Percentiles rank a stretch among this genome's conserved stretches.
phyloP scores from a whole-genome alignment of 805 yeast species.

The Metschnikowia borealis region DNA sequence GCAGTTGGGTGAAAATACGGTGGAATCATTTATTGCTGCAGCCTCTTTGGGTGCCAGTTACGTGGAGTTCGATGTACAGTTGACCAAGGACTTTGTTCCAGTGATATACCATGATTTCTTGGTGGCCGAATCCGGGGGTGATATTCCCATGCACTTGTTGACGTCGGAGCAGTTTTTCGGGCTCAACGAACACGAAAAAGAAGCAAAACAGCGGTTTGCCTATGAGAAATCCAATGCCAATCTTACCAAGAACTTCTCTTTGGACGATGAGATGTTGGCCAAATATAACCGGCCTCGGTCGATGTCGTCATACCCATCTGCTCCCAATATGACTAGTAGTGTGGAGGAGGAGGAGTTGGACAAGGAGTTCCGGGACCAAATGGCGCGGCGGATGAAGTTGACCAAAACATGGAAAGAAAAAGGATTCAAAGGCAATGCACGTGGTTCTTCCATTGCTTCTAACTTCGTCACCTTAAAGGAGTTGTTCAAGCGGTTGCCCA shows the following conservation, averaged over 20 bases:
- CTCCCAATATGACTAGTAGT: constrained; percentile 24
- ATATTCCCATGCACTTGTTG: constrained; percentile 90
- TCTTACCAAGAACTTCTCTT: constrained; percentile 21
- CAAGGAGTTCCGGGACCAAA: constrained; percentile 36
- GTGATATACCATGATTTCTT: constrained; percentile 93
- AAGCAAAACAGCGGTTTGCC: constrained; percentile 8
- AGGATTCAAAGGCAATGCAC: constrained; percentile 87
- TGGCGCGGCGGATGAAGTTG: constrained; percentile 65
- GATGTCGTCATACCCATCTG: constrained; percentile 35
- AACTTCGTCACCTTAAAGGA: constrained; percentile 87
- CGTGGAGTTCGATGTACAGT: constrained; percentile 94
- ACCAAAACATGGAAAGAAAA: constrained; percentile 86
- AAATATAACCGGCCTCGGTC: constrained; percentile 36
- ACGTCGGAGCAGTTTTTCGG: constrained; percentile 85
- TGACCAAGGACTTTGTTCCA: constrained; percentile 86
- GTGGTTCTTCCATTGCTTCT: constrained; percentile 88
- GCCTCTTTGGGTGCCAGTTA: constrained; percentile 95
- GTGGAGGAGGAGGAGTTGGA: constrained; percentile 32
- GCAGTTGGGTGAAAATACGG: constrained; percentile 93
- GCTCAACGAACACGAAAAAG: constrained; percentile 33
- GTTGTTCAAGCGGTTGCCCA: constrained; percentile 75
- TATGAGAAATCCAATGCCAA: constrained; percentile 14
- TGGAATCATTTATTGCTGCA: constrained; percentile 92
- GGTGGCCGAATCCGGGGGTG: constrained; percentile 94
- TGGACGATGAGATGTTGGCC: constrained; percentile 35